These are phyloP conservation scores for Amphibolis antarctica DNA, from an alignment of 106 monocot genomes.

Conservation along the genomic window DNA sequence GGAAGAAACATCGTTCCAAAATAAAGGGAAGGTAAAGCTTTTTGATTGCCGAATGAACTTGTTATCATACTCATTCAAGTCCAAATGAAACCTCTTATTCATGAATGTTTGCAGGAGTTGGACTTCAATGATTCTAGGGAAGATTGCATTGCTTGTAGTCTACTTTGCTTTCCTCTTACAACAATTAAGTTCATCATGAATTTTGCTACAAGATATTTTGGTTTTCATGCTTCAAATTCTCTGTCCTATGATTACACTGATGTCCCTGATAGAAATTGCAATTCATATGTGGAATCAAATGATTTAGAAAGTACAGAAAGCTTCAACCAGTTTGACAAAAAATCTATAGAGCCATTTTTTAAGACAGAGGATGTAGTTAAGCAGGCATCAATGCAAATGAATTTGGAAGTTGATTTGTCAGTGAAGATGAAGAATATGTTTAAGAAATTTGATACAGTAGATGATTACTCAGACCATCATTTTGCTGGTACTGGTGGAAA, in stretches of 20 bases:
- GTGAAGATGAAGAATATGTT: slow-evolving; percentile 14
- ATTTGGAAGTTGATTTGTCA: slow-evolving; percentile 6
- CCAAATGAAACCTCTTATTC: neutral
- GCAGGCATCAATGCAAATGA: slow-evolving; percentile 8
- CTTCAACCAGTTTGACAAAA: neutral
- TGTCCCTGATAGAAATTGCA: neutral
- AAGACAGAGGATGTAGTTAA: neutral
- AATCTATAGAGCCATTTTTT: neutral
- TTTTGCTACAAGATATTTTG: slow-evolving; percentile 32
- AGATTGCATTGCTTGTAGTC: slow-evolving; percentile 25
- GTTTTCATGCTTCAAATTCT: slow-evolving; percentile 16
- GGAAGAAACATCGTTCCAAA: slow-evolving; percentile 15
- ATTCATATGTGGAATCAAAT: neutral
- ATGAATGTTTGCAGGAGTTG: slow-evolving; percentile 4
- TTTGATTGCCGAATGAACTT: neutral
- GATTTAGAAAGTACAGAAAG: slow-evolving; percentile 1
- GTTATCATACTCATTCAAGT: neutral
- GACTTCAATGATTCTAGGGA: slow-evolving; percentile 20
- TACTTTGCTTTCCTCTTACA: slow-evolving; percentile 25
- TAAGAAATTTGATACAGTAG: slow-evolving; percentile 57
- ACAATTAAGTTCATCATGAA: slow-evolving; percentile 34
- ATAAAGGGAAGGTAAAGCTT: slow-evolving; percentile 20
- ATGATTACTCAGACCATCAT: slow-evolving; percentile 75
- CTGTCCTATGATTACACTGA: slow-evolving; percentile 4
- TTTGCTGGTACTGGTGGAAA: slow-evolving; percentile 28